Evolutionary conservation across 192 early-diverging fungal genomes (phyloP), one percentile per base, ranked within the genome.

Genomic region (Rhizoclosmatium globosum): DNA sequence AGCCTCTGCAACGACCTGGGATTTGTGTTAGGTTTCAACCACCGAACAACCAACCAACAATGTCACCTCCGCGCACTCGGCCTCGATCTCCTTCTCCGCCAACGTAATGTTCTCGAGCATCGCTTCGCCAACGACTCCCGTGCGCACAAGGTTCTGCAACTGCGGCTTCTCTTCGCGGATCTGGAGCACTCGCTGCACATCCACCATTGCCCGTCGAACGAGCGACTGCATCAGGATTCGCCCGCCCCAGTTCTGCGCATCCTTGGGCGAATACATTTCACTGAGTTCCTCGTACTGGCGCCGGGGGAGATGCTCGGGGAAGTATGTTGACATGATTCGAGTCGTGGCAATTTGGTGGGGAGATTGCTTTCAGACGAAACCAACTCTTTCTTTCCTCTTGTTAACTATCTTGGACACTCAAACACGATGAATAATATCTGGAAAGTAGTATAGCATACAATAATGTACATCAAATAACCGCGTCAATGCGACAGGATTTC

Each of bases 111-210:
- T 89, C 31, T 84, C 91, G 91, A 90, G 87, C 77, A 96, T 82
- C 56, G 93, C 94, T 53, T 98, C 95, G 4, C 94, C 94, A 39
- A 97, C 89, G 1, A 91, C 88, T 0, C 95, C 95, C 13, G 89
- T 84, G 68, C 92, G 92, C 42, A 96, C 89, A 86, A 98, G 81
- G 48, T 86, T 86, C 38, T 87, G 81, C 64, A 98, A 84, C 7
- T 92, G 88, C 47, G 86, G 89, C 80, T 96, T 96, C 82, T 97
- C 95, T 45, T 92, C 89, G 39, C 93, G 87, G 21, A 98, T 83
- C 71, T 72, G 71, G 3, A 91, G 71, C 6, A 93, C 85, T 13
- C 95, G 89, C 62, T 89, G 82, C 7, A 97, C 92, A 56, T 91
- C 93, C 31, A 91, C 91, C 82, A 94, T 89, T 0, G 95, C 95